Base-by-base conservation (phyloP, 176 grass and related monocot species). In the Oryza brachyantha region DNA sequence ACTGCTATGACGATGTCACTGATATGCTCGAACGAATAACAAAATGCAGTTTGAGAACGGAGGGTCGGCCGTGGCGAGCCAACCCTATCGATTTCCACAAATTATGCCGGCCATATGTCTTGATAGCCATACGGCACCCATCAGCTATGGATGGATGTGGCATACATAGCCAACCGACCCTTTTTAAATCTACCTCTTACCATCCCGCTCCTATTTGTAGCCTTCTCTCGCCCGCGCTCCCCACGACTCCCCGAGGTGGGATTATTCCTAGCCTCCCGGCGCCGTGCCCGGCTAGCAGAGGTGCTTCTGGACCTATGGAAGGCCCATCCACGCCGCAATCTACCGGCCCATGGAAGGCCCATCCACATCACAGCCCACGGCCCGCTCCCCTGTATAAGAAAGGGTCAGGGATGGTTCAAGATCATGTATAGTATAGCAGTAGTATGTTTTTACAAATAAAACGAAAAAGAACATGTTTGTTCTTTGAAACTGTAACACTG, bases 41-140 rank as follows among this genome's bases (percentile, higher is more conserved):
- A 17, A 17, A 5, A 32, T 24, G 0, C 1, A 52, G 0, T 50
- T 29, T 7, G 0, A 0, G 8, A 7, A 9, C 13, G 62, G 36
- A 94, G 92, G 92, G 87, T 94, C 92, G 85, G 92, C 96, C 92
- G 35, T 25, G 76, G 62, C 90, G 67, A 93, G 92, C 96, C 92
- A 93, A 95, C 90, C 90, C 90, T 87, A 89, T 17, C 0, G 0
- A 0, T 64, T 77, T 48, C 84, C 81, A 99, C 50, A 93, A 95
- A 99, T 93, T 99, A 71, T 93, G 88, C 79, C 92, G 70, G 92
- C 96, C 88, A 99, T 95, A 99, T 99, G 96, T 93, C 96, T 95
- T 95, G 92, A 95, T 93, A 87, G 74, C 92, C 96, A 93, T 99
- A 95, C 96, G 81, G 90, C 96, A 89, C 96, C 86, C 92, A 93